Base-by-base conservation (phyloP, 148 eudicot species). In the Diospyros lotus region DNA sequence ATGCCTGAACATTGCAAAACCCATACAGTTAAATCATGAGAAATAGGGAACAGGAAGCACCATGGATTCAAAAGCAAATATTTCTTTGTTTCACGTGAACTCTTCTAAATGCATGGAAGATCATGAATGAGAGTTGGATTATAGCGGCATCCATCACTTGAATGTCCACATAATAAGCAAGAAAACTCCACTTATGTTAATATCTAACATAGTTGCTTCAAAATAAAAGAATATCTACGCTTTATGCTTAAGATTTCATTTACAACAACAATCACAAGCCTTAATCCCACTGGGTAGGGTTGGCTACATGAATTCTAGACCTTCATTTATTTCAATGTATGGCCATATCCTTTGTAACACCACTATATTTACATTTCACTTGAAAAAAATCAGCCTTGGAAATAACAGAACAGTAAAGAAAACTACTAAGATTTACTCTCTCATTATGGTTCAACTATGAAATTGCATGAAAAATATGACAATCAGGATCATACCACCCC, bases 1-100 rank as follows among this genome's bases (percentile, higher is more conserved):
- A 79, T 89, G 93, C 99, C 99, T 95, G 85, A 69, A 76, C 15
- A 58, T 75, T 46, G 58, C 59, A 68, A 64, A 46, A 61, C 3
- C 44, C 40, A 39, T 48, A 64, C 9, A 6, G 15, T 42, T 54
- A 55, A 18, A 7, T 5, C 45, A 73, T 18, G 46, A 58, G 28
- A 28, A 28, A n/a, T 48, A 74, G 43, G 40, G 65, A 45, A 85
- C 43, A 58, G 70, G 18, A 17, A 71, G 41, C 71, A 68, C 73
- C 58, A 73, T 55, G 73, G 53, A 43, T 50, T 67, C 69, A 71
- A 56, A 55, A n/a, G 50, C 44, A 52, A 28, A 79, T 67, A 14
- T 3, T 1, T 58, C 8, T 17, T 10, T 5, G 42, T 17, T 53
- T 42, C 8, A 40, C 61, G n/a, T 5, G 17, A 61, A 15, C 62